Evolutionary conservation across 2,329 filamentous ascomycete genomes (phyloP), one percentile per base, ranked within the genome.

Genomic region (Pyrenophora graminea): DNA sequence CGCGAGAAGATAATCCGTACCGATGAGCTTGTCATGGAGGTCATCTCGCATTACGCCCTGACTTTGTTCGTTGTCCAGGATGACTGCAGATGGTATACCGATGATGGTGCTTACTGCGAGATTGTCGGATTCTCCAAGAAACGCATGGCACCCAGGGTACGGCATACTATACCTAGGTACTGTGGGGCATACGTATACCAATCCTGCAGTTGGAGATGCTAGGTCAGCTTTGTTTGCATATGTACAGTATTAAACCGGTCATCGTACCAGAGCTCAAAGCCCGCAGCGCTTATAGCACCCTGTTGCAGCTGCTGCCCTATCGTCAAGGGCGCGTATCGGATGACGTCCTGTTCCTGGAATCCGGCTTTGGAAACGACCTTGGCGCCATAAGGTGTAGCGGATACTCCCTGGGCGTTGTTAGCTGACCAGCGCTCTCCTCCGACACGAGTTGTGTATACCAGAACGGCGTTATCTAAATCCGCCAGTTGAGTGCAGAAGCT

Each of bases 401-500:
- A 68, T 40, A 68, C 51, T 25, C 62, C 62, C 56, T 61, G 37
- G 38, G 36, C 17, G 13, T n/a, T 27, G 39, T 48, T 45, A 54
- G 37, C 25, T 4, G 17, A 33, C 8, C 18, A 34, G 37, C 37
- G 39, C 27, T 45, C 13, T 39, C 39, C 36, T 40, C 39, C 38
- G 48, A 40, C 39, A 15, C 17, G 10, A 23, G 31, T 32, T 13
- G 38, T 37, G 33, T 53, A 46, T 56, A 63, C 62, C 41, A 68
- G n/a, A 9, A 51, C 13, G 2, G 58, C 54, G n/a, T 58, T 51
- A 30, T 66, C 62, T 32, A 56, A 37, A 51, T 68, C 64, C 31
- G 65, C 64, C 32, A 68, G 59, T 15, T 56, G 55, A 7, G 60
- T 64, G 33, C 64, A 65, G 45, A 62, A 68, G 30, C 48, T 54